These are phyloP conservation scores for Colletotrichum noveboracense DNA, from an alignment of 2,329 filamentous ascomycete genomes.

Conservation along the genomic window DNA sequence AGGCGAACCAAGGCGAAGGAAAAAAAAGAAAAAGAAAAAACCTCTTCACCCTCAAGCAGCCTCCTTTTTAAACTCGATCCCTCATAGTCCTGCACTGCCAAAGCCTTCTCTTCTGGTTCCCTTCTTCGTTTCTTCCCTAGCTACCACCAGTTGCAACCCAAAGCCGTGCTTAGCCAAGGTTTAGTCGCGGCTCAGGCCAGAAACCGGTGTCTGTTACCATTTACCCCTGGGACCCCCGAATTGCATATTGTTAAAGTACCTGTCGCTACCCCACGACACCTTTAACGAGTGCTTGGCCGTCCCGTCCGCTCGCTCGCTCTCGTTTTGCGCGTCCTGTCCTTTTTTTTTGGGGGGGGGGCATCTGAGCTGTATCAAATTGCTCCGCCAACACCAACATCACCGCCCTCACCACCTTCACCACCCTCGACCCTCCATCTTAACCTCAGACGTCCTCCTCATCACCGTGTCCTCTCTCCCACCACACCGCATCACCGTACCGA, in stretches of 20 bases:
- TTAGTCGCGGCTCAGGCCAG: background rate
- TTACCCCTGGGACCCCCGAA: constrained; percentile 20
- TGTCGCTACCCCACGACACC: constrained; percentile 22
- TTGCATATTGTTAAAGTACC: constrained; percentile 23
- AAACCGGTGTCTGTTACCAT: constrained; percentile 2
- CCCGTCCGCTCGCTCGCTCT: constrained; percentile 24
- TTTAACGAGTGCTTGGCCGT: constrained; percentile 26
- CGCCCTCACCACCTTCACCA: background rate
- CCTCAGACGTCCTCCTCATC: background rate
- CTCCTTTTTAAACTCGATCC: constrained; percentile 12
- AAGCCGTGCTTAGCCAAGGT: constrained; percentile 9
- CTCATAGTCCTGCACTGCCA: background rate
- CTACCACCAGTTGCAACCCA: background rate
- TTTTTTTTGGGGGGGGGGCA: background rate
- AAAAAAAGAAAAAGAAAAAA: background rate
- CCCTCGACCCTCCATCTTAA: background rate
- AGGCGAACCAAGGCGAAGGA: background rate
- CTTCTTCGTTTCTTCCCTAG: background rate
- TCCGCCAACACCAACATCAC: background rate
- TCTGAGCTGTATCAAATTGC: background rate
- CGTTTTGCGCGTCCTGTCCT: constrained; percentile 10
- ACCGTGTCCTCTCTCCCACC: background rate
- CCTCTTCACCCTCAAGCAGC: background rate
- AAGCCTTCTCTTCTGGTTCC: background rate
- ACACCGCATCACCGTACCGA: background rate